Conservation (phyloP, 352 stramenopile species). For the Thalassiosira mediterranea region DNA sequence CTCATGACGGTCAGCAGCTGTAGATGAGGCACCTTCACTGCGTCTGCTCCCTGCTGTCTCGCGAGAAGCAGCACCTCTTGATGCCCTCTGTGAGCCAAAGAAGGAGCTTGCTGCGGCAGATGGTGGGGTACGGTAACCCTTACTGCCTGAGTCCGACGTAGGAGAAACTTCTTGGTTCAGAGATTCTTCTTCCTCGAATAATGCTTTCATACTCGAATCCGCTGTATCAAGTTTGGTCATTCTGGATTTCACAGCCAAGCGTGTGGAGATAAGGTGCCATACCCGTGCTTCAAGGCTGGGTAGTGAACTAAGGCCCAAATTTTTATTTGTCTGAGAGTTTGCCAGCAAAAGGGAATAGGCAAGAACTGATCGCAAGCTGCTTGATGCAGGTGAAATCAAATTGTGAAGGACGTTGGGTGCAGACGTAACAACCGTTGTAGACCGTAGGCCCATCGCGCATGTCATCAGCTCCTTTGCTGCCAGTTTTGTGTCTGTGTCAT, state of each 20-base stretch:
- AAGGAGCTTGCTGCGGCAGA: slow-evolving; percentile 34
- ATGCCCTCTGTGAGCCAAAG: slow-evolving; percentile 27
- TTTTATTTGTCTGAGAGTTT: slow-evolving; percentile 18
- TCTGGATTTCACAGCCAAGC: slow-evolving; percentile 34
- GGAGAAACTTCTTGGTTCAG: slow-evolving; percentile 12
- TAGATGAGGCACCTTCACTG: background rate
- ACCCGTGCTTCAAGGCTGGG: slow-evolving; percentile 48
- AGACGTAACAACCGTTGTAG: slow-evolving; percentile 47
- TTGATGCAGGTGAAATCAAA: slow-evolving; percentile 25
- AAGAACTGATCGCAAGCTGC: slow-evolving; percentile 33
- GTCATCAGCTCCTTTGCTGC: slow-evolving; percentile 34
- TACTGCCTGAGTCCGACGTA: slow-evolving; percentile 1
- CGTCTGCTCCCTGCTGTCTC: slow-evolving; percentile 30
- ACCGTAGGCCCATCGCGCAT: slow-evolving; percentile 52
- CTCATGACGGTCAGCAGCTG: background rate
- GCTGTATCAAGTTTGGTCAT: slow-evolving; percentile 21
- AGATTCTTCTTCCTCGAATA: slow-evolving; percentile 37
- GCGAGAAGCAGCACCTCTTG: slow-evolving; percentile 28
- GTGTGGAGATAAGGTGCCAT: slow-evolving; percentile 49
- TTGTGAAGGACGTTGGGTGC: slow-evolving; percentile 33
- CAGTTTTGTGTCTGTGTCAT: slow-evolving; percentile 13
- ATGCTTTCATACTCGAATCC: slow-evolving; percentile 19
- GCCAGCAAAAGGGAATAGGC: slow-evolving; percentile 37
- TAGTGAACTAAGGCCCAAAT: slow-evolving; percentile 40
- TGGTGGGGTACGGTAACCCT: slow-evolving; percentile 34